Conservation (phyloP, 441 rosid genomes). For the Biscutella laevigata region DNA sequence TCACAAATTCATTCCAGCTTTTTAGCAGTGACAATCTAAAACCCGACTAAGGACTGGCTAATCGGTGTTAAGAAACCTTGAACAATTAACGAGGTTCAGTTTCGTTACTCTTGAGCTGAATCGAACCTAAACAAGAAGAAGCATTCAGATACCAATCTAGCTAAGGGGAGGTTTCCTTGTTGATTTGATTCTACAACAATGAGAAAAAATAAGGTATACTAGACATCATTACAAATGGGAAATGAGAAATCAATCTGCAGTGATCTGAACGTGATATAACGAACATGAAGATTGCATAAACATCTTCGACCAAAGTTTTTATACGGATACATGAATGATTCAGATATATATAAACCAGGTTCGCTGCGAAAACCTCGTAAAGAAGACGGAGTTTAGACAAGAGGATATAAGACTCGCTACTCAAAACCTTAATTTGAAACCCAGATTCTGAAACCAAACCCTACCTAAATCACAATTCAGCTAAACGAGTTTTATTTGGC, state of each 20-base stretch:
- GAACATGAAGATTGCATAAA: background rate
- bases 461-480: too few relatives aligned
- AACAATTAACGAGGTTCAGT: background rate
- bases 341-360: background rate
- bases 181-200: background rate
- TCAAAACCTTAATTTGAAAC: too few relatives aligned
- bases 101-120: background rate
- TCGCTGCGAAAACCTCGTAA: background rate
- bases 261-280: background rate
- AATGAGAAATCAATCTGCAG: constrained; percentile 1
- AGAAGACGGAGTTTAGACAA: too few relatives aligned
- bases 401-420: too few relatives aligned
- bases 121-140: background rate
- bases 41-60: background rate
- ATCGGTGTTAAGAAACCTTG: background rate
- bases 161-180: background rate
- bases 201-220: background rate
- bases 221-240: background rate
- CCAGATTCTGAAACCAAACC: too few relatives aligned
- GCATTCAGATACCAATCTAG: background rate
- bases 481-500: too few relatives aligned
- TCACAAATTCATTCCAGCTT: background rate
- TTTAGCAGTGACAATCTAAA: background rate
- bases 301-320: background rate
- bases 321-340: background rate